Base-by-base conservation (phyloP, 139 green algal genomes). In the Picochlorum sp. region DNA sequence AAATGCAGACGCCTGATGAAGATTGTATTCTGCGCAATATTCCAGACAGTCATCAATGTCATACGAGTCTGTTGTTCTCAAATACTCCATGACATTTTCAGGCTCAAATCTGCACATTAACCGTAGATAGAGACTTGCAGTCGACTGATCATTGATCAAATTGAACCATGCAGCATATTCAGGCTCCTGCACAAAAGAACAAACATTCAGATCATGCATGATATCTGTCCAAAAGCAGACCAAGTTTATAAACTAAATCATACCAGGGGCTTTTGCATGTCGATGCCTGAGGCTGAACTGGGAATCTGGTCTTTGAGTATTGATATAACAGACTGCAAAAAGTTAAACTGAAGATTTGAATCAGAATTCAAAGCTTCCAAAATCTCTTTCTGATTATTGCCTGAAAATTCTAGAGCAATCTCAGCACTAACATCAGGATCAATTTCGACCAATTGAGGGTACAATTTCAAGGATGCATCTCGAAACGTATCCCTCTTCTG, bases 31-130 rank as follows among this genome's bases (percentile, higher is more conserved):
- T 56, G 75, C 45, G 50, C 77, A 86, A 24, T 61, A 18, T 7
- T 64, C 47, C 47, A 89, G 66, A 69, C 81, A 87, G 4, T 66
- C 78, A n/a, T 88, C 77, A 20, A 82, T 62, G 2, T 73, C 64
- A 69, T 89, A 89, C 9, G 58, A 26, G 21, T 79, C 70, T 60
- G 82, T 60, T 34, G 26, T 38, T 44, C 81, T 67, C 45, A 89
- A 71, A 65, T 86, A 89, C 26, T 79, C 71, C 18, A 85, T 70
- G 26, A 89, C 83, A 28, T 51, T 52, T 11, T 24, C 20, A 3
- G 73, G 73, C 54, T 87, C 67, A 31, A 79, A 89, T 44, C 66
- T 65, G 65, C 83, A 89, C 21, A 89, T 59, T 55, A 88, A 71
- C 20, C 45, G 44, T 2, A 81, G 21, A 51, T 75, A 85, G 20